phyloP scores from a whole-genome alignment of 2,329 filamentous ascomycete species.

The Paraphoma sp. region DNA sequence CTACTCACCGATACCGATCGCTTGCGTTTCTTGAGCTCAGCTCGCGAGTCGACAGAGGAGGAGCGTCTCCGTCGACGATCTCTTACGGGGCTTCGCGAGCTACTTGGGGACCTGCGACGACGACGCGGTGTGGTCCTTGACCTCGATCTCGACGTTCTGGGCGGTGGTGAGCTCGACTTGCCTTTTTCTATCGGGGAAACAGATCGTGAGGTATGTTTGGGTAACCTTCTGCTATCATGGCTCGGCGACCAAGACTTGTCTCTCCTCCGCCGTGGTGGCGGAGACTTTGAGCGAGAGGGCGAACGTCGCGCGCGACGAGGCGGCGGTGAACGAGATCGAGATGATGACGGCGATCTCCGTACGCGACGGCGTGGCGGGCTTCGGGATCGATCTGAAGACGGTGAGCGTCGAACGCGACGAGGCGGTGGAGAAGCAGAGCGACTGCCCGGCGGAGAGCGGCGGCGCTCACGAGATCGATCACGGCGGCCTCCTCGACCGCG shows the following conservation, averaged over 20 bases:
- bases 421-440: constrained; percentile 34
- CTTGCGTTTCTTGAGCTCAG: constrained; percentile 60
- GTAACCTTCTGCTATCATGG: constrained; percentile 36
- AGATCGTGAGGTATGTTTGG: constrained; percentile 55
- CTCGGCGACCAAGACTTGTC: constrained; percentile 41
- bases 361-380: constrained; percentile 47
- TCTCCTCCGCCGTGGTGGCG: constrained; percentile 24
- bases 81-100: constrained; percentile 48
- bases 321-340: constrained; percentile 39
- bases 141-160: constrained; percentile 50
- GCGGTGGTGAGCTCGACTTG: constrained; percentile 62
- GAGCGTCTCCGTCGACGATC: constrained; percentile 54
- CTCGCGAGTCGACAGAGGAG: constrained; percentile 51
- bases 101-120: constrained; percentile 46
- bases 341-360: constrained; percentile 43
- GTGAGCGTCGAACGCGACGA: constrained; percentile 35
- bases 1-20: constrained; percentile 50
- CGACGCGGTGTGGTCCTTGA: constrained; percentile 43
- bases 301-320: constrained; percentile 25
- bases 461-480: constrained; percentile 39
- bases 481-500: constrained; percentile 46
- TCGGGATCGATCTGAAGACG: constrained; percentile 45
- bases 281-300: constrained; percentile 24
- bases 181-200: constrained; percentile 55
- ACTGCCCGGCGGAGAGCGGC: constrained; percentile 42